phyloP scores from a whole-genome alignment of 257 asterid genomes.

The Thymus quinquecostatus region DNA sequence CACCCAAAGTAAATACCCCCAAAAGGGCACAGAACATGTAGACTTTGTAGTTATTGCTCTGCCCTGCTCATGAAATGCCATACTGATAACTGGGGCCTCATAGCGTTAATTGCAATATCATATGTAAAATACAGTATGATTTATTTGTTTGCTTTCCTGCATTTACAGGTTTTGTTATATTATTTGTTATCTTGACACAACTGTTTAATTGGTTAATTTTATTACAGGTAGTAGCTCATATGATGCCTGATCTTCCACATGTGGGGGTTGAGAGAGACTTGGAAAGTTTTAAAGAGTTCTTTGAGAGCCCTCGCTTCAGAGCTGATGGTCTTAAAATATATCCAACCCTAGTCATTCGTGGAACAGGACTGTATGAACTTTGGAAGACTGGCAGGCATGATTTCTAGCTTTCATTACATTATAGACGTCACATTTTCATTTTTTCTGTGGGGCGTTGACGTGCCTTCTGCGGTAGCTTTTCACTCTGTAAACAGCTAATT shows the following conservation, averaged over 20 bases:
- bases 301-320: slow-evolving; percentile 91
- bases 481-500: slow-evolving; percentile 21
- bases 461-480: slow-evolving; percentile 20
- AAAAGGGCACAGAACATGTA: neutral
- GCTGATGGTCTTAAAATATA: slow-evolving; percentile 97
- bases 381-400: slow-evolving; percentile 97
- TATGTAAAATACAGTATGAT: neutral
- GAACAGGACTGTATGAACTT: slow-evolving; percentile 98
- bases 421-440: slow-evolving; percentile 6
- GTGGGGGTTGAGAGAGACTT: slow-evolving; percentile 97
- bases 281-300: slow-evolving; percentile 98
- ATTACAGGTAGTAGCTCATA: slow-evolving; percentile 94
- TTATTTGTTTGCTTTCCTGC: slow-evolving; percentile 7
- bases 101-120: slow-evolving; percentile 9
- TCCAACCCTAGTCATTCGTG: slow-evolving; percentile 98
- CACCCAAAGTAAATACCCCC: neutral
- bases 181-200: neutral
- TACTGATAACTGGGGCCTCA: slow-evolving; percentile 13
- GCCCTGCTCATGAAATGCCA: neutral
- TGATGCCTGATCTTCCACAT: slow-evolving; percentile 99
- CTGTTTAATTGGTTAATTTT: slow-evolving; percentile 22
- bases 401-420: slow-evolving; percentile 6
- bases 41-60: neutral
- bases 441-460: slow-evolving; percentile 11
- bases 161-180: slow-evolving; percentile 30